Evolutionary conservation across 352 stramenopile genomes (phyloP).

Genomic region (Phytophthora pini): DNA sequence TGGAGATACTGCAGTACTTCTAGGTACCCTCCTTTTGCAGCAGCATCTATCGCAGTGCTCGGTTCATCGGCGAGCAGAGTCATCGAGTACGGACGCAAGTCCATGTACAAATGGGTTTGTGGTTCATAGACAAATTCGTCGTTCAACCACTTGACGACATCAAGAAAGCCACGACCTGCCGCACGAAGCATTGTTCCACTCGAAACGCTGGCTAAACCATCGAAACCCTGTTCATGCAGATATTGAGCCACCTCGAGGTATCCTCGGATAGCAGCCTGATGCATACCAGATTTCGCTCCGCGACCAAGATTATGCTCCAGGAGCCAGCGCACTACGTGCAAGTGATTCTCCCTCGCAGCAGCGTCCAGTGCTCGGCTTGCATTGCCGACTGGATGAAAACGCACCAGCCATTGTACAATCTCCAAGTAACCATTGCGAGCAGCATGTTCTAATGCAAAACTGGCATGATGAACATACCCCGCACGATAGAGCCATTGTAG

Average conservation of each 20-base stretch:
- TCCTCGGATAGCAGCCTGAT: conserved; percentile 36
- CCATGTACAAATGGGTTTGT: conserved; percentile 25
- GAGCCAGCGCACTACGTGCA: conserved; percentile 31
- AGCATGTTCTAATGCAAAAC: conserved; percentile 41
- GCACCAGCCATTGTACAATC: conserved; percentile 44
- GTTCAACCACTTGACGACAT: conserved; percentile 39
- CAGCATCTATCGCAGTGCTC: conserved; percentile 39
- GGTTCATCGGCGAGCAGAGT: conserved; percentile 31
- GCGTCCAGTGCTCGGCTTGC: conserved; percentile 39
- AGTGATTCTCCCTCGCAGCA: conserved; percentile 28
- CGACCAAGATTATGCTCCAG: conserved; percentile 35
- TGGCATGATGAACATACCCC: conserved; percentile 34
- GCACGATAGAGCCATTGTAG: conserved; percentile 38
- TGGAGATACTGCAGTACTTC: conserved; percentile 34
- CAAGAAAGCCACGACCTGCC: conserved; percentile 32
- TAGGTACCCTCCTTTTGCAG: conserved; percentile 31
- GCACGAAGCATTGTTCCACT: conserved; percentile 40
- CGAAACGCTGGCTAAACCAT: conserved; percentile 27
- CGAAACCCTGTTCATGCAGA: conserved; percentile 29
- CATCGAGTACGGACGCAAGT: conserved; percentile 30
- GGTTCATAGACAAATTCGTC: conserved; percentile 20
- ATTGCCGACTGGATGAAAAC: conserved; percentile 37
- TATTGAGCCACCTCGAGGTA: conserved; percentile 33
- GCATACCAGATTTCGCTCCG: conserved; percentile 34
- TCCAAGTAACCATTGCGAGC: conserved; percentile 44